Conservation (phyloP, 73 alveolate genomes). For the Diophrys sp. region DNA sequence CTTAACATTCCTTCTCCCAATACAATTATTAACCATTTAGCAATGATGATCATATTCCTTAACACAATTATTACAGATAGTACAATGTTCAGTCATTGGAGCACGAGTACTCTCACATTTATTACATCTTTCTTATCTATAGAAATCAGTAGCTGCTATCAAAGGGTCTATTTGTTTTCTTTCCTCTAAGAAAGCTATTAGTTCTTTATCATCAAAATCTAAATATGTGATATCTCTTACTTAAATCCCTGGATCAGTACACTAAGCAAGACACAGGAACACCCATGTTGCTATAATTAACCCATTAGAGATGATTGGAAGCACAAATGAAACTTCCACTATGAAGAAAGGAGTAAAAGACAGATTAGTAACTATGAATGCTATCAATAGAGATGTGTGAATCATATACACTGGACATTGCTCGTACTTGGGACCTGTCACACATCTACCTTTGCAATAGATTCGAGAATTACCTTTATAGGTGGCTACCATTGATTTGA, state of each 20-base stretch:
- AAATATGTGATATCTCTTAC: not conserved
- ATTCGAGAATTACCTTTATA: not conserved
- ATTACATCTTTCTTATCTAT: no score
- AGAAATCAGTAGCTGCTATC: no score
- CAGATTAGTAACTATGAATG: not conserved
- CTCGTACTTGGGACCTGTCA: slow-evolving; percentile 17
- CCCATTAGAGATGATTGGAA: not conserved
- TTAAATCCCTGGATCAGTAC: not conserved
- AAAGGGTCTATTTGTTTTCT: not conserved
- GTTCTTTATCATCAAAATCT: not conserved
- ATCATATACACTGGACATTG: not conserved
- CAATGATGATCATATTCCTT: no score
- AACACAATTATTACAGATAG: no score
- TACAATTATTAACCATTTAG: no score
- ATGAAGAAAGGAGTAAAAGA: not conserved
- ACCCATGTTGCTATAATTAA: not conserved
- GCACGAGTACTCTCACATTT: no score
- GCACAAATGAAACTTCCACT: not conserved
- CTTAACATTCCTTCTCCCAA: no score
- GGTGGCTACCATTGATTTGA: not conserved
- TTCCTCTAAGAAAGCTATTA: not conserved
- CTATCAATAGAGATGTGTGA: not conserved
- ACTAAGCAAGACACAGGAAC: not conserved
- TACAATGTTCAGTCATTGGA: no score
- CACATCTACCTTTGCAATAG: slow-evolving; percentile 10